Conservation (phyloP, 2,329 filamentous ascomycete genomes). For the Coniella lustricola region DNA sequence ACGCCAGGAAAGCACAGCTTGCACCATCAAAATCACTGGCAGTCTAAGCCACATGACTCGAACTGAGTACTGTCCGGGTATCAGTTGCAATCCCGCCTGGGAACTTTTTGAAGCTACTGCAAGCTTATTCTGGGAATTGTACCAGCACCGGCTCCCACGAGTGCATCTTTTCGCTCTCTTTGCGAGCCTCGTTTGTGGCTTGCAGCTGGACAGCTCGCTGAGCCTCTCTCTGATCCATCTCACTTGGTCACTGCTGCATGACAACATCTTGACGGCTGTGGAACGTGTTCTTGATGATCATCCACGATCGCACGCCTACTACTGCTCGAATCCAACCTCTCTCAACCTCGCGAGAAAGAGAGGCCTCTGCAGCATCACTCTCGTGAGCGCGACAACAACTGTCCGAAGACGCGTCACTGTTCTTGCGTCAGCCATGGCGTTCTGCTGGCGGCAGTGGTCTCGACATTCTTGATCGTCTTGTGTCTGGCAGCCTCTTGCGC, state of each 20-base stretch:
- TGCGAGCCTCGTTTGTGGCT: background rate
- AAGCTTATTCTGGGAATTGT: no score
- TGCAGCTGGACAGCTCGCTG: background rate
- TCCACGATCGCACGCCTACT: no score
- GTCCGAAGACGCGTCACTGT: background rate
- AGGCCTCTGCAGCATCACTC: background rate
- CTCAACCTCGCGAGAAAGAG: background rate
- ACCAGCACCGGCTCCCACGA: background rate
- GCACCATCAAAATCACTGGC: no score
- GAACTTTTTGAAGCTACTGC: background rate
- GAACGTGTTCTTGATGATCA: no score
- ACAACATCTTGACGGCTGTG: no score
- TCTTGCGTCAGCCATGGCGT: background rate
- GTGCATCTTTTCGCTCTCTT: background rate
- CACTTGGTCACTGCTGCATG: background rate
- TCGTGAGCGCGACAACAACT: background rate
- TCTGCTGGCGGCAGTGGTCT: background rate
- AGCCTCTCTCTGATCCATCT: no score
- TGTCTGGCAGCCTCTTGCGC: no score
- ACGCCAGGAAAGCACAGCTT: no score
- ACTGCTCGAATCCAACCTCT: background rate
- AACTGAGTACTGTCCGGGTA: no score
- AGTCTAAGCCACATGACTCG: no score
- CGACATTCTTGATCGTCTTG: background rate
- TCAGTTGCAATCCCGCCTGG: background rate